These are phyloP conservation scores for Fusarium vanettenii DNA, from an alignment of 2,329 filamentous ascomycete genomes.

Conservation along the genomic window DNA sequence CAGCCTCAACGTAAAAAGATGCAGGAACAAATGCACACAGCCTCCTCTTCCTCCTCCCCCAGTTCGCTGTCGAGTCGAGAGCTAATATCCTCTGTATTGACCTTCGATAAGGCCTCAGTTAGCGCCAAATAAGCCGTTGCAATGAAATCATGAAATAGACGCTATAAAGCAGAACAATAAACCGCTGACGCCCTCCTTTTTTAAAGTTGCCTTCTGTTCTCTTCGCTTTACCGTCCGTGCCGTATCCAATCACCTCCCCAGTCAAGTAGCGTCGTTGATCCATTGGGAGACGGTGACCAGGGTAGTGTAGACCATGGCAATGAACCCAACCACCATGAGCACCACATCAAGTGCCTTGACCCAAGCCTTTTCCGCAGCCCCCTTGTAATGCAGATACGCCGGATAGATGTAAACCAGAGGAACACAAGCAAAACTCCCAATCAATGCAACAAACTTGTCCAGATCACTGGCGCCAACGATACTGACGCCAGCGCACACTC, in stretches of 20 bases:
- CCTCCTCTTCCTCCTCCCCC: not conserved
- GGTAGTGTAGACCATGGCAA: slow-evolving; percentile 80
- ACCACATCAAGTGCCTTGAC: slow-evolving; percentile 69
- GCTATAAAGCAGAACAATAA: slow-evolving; percentile 3
- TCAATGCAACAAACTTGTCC: slow-evolving; percentile 80
- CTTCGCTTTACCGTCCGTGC: slow-evolving; percentile 7
- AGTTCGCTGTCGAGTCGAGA: not conserved
- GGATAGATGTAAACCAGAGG: slow-evolving; percentile 84
- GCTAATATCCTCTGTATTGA: slow-evolving; percentile 1
- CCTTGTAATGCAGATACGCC: slow-evolving; percentile 76
- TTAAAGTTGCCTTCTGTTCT: slow-evolving; percentile 30
- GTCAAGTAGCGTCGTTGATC: slow-evolving; percentile 40
- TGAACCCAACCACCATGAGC: slow-evolving; percentile 71
- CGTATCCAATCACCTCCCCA: not conserved
- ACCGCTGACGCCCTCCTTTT: slow-evolving; percentile 3
- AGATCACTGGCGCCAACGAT: slow-evolving; percentile 75
- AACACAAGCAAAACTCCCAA: slow-evolving; percentile 79
- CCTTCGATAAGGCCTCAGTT: not conserved
- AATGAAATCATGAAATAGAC: not conserved
- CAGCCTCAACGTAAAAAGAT: not conserved
- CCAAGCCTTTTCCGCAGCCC: slow-evolving; percentile 67
- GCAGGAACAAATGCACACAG: slow-evolving; percentile 11
- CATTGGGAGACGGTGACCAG: slow-evolving; percentile 63
- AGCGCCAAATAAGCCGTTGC: slow-evolving; percentile 1
- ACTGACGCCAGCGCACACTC: slow-evolving; percentile 69